Evolutionary conservation across 2,329 filamentous ascomycete genomes (phyloP), one percentile per base, ranked within the genome.

Genomic region (Talaromyces sp.): DNA sequence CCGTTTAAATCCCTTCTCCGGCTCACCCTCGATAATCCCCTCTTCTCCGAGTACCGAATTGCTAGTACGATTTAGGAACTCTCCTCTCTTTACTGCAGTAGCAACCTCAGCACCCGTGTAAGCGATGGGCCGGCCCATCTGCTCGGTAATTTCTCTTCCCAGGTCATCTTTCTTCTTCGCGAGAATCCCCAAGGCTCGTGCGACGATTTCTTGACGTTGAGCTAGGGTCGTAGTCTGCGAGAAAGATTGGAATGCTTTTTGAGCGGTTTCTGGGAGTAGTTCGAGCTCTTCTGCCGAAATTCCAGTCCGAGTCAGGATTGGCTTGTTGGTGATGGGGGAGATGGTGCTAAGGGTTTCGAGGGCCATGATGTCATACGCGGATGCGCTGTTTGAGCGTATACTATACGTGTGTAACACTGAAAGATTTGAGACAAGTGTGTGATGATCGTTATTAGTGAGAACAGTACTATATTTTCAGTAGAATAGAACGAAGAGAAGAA

Each of bases 71-170:
- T 96, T 84, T 65, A 98, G 82, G 74, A 96, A 96, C 74, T 96
- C 88, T 69, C 89, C 91, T 68, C 94, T 87, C 80, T 90, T 91
- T 69, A 96, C 86, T 8, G 93, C 93, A 16, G 94, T 98, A 35
- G 87, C 81, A 70, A 98, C 85, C 81, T 98, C 94, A 70, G 88
- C 92, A 56, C 85, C 88, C 0, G 91, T 91, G 77, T 94, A 97
- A 43, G 90, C 86, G 72, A 97, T 97, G 39, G 94, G 94, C 22
- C 94, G 86, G 48, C 94, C 94, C 93, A 98, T 98, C 81, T 98
- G 93, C 75, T 92, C 89, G 0, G 93, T 97, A 66, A 98, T 81
- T 76, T 97, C 93, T 70, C 87, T 85, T 6, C 90, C 93, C 39
- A 98, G 83, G 67, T 88, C 90, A 87, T 95, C 90, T 77, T 93